These are phyloP conservation scores for Mucor plumbeus DNA, from an alignment of 371 early-diverging fungal genomes.

Conservation along the genomic window DNA sequence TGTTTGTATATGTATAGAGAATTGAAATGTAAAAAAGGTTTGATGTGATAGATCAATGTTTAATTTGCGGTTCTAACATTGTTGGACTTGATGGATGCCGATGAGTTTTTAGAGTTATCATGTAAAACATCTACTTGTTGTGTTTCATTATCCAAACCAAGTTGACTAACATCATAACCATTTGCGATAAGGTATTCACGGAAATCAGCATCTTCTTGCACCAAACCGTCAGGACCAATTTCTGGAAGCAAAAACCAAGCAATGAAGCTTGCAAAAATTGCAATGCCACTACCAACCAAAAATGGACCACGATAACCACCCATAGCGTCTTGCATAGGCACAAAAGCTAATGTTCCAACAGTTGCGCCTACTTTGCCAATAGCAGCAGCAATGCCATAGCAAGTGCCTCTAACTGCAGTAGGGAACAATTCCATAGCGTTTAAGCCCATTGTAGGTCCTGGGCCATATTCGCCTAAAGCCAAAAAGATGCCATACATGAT, in stretches of 20 bases:
- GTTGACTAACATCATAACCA: slow-evolving; percentile 55
- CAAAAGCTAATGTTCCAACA: slow-evolving; percentile 48
- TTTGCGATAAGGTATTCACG: slow-evolving; percentile 52
- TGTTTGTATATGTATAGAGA: neutral
- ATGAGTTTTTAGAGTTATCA: neutral
- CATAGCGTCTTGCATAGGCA: slow-evolving; percentile 47
- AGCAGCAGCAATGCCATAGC: slow-evolving; percentile 68
- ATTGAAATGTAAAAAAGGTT: neutral
- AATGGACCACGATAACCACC: slow-evolving; percentile 47
- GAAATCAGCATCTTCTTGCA: slow-evolving; percentile 59
- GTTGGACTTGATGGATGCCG: neutral
- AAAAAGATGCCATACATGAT: slow-evolving; percentile 67
- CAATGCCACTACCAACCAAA: slow-evolving; percentile 45
- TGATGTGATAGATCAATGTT: neutral
- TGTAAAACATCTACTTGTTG: neutral
- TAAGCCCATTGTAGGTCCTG: slow-evolving; percentile 54
- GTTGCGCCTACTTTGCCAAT: slow-evolving; percentile 62
- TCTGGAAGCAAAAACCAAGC: slow-evolving; percentile 44
- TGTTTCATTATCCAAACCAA: slow-evolving; percentile 31
- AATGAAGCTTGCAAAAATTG: slow-evolving; percentile 35
- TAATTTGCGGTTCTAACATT: neutral
- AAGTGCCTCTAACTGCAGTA: slow-evolving; percentile 67
- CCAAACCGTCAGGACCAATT: slow-evolving; percentile 49
- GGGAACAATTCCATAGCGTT: slow-evolving; percentile 63
- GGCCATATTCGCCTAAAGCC: slow-evolving; percentile 64